These are phyloP conservation scores for Drosera spatulata DNA, from an alignment of 179 eudicot genomes.

Conservation along the genomic window DNA sequence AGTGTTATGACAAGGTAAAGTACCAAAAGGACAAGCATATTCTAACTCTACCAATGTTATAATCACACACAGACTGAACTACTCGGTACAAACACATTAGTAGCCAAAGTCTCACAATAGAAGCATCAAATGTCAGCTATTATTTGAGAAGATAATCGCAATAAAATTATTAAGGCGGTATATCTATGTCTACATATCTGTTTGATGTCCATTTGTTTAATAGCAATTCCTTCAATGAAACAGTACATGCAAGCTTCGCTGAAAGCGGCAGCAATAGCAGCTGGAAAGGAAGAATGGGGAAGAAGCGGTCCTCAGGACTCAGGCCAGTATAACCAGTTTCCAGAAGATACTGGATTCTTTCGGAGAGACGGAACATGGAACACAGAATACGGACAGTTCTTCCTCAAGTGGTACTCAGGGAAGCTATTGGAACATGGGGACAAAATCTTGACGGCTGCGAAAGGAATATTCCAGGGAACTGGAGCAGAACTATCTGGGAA, in stretches of 20 bases:
- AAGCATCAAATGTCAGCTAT: no score
- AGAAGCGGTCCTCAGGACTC: conserved; percentile 77
- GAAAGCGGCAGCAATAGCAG: conserved; percentile 71
- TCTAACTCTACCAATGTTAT: not conserved
- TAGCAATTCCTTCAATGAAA: conserved; percentile 14
- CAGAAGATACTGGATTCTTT: conserved; percentile 86
- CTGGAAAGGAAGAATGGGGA: conserved; percentile 74
- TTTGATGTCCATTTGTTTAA: not conserved
- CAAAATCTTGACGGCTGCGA: conserved; percentile 50
- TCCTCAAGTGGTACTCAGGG: conserved; percentile 76
- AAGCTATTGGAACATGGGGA: conserved; percentile 77
- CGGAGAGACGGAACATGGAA: conserved; percentile 73
- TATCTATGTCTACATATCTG: no score
- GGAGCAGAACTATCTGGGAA: conserved; percentile 81
- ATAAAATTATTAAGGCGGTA: no score
- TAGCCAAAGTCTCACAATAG: no score
- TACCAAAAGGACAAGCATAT: not conserved
- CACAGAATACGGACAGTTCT: conserved; percentile 65
- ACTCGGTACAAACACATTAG: no score
- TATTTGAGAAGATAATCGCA: no score
- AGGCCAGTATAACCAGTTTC: conserved; percentile 85
- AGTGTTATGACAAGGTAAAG: conserved; percentile 89
- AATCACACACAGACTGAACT: no score
- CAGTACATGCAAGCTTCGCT: conserved; percentile 96
- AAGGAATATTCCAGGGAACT: conserved; percentile 60